A percentile compares a stretch with the other conserved stretches of the same genome.
Conservation (phyloP, 192 early-diverging fungal species). For the Entomortierella beljakovae region DNA sequence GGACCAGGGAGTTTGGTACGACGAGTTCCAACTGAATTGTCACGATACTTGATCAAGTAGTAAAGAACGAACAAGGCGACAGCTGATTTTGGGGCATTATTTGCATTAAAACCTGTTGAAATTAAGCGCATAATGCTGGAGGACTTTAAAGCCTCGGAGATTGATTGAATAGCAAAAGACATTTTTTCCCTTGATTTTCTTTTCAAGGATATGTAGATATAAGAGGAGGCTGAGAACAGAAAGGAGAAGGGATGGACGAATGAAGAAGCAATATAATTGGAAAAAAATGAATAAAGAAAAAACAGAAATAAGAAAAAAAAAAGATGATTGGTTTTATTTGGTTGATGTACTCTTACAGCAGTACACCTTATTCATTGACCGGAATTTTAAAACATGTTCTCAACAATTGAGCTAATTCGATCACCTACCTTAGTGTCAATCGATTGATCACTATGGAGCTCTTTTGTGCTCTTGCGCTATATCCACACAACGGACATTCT, state of each 20-base stretch:
- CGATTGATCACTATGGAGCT: too few relatives aligned
- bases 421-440: too few relatives aligned
- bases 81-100: constrained; percentile 21
- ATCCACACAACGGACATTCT: too few relatives aligned
- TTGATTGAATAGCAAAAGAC: not conserved
- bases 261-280: not conserved
- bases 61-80: constrained; percentile 32
- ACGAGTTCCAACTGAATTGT: constrained; percentile 36
- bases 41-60: constrained; percentile 34
- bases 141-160: constrained; percentile 14
- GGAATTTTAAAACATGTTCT: too few relatives aligned
- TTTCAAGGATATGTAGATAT: not conserved
- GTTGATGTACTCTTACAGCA: not conserved
- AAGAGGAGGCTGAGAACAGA: not conserved
- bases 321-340: not conserved
- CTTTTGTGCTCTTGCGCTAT: too few relatives aligned
- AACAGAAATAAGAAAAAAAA: not conserved
- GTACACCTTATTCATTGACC: too few relatives aligned
- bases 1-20: constrained; percentile 34
- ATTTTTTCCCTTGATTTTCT: constrained; percentile 26
- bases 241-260: not conserved
- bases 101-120: constrained; percentile 13
- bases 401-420: too few relatives aligned
- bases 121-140: constrained; percentile 12
- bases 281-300: not conserved